Base-by-base conservation (phyloP, 176 grass and related monocot genomes). In the Cenchrus purpureus region DNA sequence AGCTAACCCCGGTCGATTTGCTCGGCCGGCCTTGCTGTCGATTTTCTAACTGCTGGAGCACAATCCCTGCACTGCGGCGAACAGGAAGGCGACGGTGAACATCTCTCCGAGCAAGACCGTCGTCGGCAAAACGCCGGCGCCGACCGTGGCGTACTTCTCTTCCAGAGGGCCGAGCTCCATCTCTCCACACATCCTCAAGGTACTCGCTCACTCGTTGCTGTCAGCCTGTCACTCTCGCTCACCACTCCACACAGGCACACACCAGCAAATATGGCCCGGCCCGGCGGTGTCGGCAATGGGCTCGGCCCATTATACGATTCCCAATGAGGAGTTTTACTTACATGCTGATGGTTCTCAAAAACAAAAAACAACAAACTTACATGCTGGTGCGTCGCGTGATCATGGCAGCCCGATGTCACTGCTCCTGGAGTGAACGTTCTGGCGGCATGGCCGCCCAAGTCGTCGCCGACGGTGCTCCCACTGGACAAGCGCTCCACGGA, bases 371-470 rank as follows among this genome's bases (percentile, higher is more conserved):
- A n/a, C n/a, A n/a, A n/a, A n/a, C n/a, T n/a, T n/a, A n/a, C n/a
- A n/a, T n/a, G n/a, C n/a, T n/a, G n/a, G n/a, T n/a, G n/a, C 34
- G 34, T 34, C 34, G 34, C 34, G 34, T 34, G 34, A 34, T 34
- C 37, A 40, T 84, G 69, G 73, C 79, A 98, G 97, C 93, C 97
- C n/a, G 93, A 98, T n/a, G 78, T 98, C 40, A 73, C 85, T 14
- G 97, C 97, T 10, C 97, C 91, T 1, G 91, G 93, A 1, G 90
- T 94, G 85, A 99, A 92, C 84, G 91, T 99, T 12, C 84, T 98
- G 43, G 96, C 96, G 51, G 91, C 96, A 20, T 98, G 97, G 97
- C 85, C 90, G 22, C 86, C 84, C 20, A 84, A 65, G 58, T 91
- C 97, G 43, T 89, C 97, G 13, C 91, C 97, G 20, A 99, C 91